Base-by-base conservation (phyloP, 2,329 filamentous ascomycete species). In the Ophiostoma australiae region DNA sequence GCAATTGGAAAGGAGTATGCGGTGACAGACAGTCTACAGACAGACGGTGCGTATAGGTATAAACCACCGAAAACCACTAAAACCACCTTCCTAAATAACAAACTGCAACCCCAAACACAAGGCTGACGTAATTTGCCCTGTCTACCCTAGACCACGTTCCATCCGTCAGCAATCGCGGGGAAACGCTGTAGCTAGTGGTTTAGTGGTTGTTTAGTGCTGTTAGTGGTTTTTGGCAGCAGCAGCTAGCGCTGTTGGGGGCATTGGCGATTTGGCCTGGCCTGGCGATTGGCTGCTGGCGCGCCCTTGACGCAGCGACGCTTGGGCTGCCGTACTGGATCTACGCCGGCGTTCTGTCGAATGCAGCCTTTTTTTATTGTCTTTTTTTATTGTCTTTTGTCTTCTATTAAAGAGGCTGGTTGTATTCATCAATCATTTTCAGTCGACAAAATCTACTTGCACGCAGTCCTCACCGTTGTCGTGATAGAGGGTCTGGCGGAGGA, bases 71-170 rank as follows among this genome's bases (percentile, higher is more conserved):
- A 31, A 31, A 4, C 44, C 44, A n/a, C 44, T 48, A n/a, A 6
- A 48, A n/a, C 17, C 13, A 1, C 15, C 10, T 2, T 2, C 37
- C 37, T 1, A 39, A 39, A 39, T 10, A 6, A n/a, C 17, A 20
- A 8, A n/a, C 17, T 1, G 3, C 17, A 7, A 15, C 4, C 7
- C 0, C 6, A 13, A 58, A 10, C n/a, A 58, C 52, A 63, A 63
- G 58, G 58, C 58, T 63, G 58, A 63, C 58, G 58, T 63, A 63
- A 63, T 63, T 63, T 63, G 35, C 58, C 13, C 58, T 58, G 58
- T 58, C 52, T 58, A 58, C 52, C 52, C 52, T 58, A 58, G 52
- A 27, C 27, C 58, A 33, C 58, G 58, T 33, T 33, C 58, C 27
- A 35, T 4, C 15, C 11, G 35, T 63, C 58, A 63, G 58, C 15